Evolutionary conservation across 495 filamentous ascomycete species (phyloP), one percentile per base, ranked within the genome.

Genomic region (Xylaria sp.): DNA sequence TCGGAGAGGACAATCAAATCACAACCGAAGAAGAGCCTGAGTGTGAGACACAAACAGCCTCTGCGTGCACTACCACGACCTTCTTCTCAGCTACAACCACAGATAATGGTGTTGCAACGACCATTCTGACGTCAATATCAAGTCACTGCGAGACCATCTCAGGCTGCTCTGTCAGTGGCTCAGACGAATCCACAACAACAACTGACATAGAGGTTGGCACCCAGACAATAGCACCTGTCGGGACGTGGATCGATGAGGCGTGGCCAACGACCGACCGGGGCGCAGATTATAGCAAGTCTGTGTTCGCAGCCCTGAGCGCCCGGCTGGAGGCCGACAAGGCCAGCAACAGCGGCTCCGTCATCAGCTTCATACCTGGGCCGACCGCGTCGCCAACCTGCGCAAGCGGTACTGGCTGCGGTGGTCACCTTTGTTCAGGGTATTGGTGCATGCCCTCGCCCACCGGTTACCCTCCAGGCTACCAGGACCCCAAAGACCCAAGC

Each of bases 381-480:
- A 41, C 55, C 26, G 35, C 69, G 3, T 35, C 48, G 37, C 61
- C 59, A 3, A 67, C n/a, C 40, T 66, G 53, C 59, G 65, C 9
- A 0, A n/a, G 52, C 24, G 50, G 74, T 50, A 74, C 66, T 1
- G 71, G 15, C 1, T 66, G 59, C 35, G 69, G 69, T 61, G 70
- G 74, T 59, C 46, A 7, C 3, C 14, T 73, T 61, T 73, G 75
- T 66, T n/a, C 63, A 11, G 72, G 70, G 9, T 75, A 71, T 57
- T 74, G 37, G 26, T 73, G 75, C 69, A 8, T 11, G 24, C 69
- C 65, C 19, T 58, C 48, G 26, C 61, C 61, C 2, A 71, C 61
- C 15, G 61, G 61, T 12, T 29, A n/a, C 19, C 69, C 62, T 26
- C 40, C 61, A 8, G 61, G 50, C 31, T 37, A 26, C 48, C 64